These are phyloP conservation scores for Moricandia moricandioides DNA, from an alignment of 345 rosid genomes.

Conservation along the genomic window DNA sequence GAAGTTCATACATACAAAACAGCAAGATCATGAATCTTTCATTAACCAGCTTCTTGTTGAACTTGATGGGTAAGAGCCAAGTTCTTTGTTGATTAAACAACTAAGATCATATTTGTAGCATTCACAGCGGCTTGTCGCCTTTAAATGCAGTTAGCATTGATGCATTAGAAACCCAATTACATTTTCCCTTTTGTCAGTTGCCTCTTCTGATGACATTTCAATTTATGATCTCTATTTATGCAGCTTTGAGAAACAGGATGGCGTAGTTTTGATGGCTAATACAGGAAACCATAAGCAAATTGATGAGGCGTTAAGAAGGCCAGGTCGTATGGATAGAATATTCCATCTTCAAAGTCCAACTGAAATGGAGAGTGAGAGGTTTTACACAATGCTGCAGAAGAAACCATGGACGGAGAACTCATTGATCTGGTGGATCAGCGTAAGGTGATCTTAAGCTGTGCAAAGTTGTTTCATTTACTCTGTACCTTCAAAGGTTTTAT, in stretches of 20 bases:
- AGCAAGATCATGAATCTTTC: no score
- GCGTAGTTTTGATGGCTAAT: constrained; percentile 97
- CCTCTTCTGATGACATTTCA: neutral
- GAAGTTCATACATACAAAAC: no score
- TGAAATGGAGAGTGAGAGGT: constrained; percentile 84
- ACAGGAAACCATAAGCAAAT: constrained; percentile 83
- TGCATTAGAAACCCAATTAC: neutral
- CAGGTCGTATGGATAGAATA: constrained; percentile 94
- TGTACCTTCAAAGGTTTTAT: no score
- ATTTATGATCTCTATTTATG: constrained; percentile 15
- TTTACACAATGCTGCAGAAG: constrained; percentile 61
- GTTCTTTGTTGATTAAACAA: no score
- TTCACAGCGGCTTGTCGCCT: no score
- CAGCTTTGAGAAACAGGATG: constrained; percentile 97
- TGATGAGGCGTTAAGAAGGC: constrained; percentile 84
- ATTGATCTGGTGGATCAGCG: no score
- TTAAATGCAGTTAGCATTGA: neutral
- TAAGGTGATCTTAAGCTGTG: no score
- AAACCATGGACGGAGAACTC: no score
- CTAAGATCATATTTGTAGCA: no score
- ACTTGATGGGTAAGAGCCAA: no score
- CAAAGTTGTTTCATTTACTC: no score
- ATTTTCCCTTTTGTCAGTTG: neutral
- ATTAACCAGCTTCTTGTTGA: no score
- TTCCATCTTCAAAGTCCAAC: constrained; percentile 89